These are phyloP conservation scores for Chondrostereum purpureum DNA, from an alignment of 1,284 basidiomycete species.

Conservation along the genomic window DNA sequence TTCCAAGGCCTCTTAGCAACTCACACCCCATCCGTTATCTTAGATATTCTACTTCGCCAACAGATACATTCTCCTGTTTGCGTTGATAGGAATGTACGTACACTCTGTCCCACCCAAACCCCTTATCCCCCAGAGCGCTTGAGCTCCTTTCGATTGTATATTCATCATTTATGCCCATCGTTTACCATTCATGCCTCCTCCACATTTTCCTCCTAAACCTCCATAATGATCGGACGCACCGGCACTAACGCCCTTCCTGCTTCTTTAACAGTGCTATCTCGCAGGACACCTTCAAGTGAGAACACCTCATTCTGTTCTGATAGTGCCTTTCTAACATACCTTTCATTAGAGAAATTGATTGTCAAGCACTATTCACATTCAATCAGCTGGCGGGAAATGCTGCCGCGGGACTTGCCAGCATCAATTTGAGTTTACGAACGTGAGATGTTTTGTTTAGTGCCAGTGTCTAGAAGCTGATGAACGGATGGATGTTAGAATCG, in stretches of 20 bases:
- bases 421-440: constrained; percentile 72
- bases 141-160: not conserved
- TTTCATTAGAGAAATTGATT: constrained; percentile 45
- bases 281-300: constrained; percentile 45
- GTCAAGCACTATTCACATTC: constrained; percentile 66
- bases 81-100: constrained; percentile 64
- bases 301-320: not conserved
- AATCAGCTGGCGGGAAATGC: constrained; percentile 69
- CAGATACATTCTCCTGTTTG: constrained; percentile 59
- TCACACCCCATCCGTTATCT: not conserved
- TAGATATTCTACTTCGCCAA: constrained; percentile 71
- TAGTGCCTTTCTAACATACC: not conserved
- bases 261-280: constrained; percentile 37
- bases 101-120: too few relatives aligned
- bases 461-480: too few relatives aligned
- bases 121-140: not conserved
- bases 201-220: not conserved
- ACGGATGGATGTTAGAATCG: constrained; percentile 36
- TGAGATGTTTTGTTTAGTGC: constrained; percentile 25
- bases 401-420: constrained; percentile 65
- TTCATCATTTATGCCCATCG: not conserved
- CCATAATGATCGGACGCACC: not conserved
- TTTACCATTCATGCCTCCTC: not conserved
- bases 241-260: constrained; percentile 1
- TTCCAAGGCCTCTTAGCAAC: not conserved